Base-by-base conservation (phyloP, 2,329 filamentous ascomycete genomes). In the Diaporthe helianthi region DNA sequence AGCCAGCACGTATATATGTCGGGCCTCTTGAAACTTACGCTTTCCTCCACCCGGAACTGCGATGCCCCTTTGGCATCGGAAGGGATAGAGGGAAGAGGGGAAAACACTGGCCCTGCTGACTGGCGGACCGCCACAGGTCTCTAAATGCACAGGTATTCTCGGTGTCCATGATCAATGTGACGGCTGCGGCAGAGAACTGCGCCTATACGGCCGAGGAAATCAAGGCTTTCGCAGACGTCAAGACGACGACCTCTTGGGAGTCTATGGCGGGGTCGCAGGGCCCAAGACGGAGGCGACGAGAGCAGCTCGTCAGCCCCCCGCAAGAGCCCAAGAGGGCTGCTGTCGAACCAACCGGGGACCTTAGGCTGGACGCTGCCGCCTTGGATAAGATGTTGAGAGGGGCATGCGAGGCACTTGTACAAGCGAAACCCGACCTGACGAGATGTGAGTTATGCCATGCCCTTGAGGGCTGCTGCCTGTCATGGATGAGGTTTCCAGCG, bases 81-180 rank as follows among this genome's bases (percentile, higher is more conserved):
- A 8, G n/a, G 9, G 6, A 10, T n/a, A 8, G 12, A 17, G 19
- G 22, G 10, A 17, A 19, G n/a, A 8, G 3, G 22, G 15, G 31
- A 19, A n/a, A n/a, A 15, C 4, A 2, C 12, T 22, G 19, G 24
- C 6, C 10, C 7, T 46, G 24, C 58, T 63, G 9, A 63, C 29
- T 26, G n/a, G 26, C 36, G 36, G 13, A 15, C 24, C 13, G n/a
- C 19, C 29, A 49, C n/a, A 63, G 58, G 44, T 92, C 89, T 19
- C 84, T 93, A 74, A 92, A 93, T 72, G 90, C 89, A 0, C 85
- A 90, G 0, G 91, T 90, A 0, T 93, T 93, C 75, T 91, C 88
- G 17, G 84, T 93, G 7, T 91, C 89, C 4, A 74, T 93, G 60
- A 80, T 92, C 74, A 92, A 90, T 76, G 76, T 89, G 47, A 83